Percentiles rank a stretch among this genome's conserved stretches.
Evolutionary conservation across 2,329 filamentous ascomycete species (phyloP).

Genomic region (Apiospora malaysiana): DNA sequence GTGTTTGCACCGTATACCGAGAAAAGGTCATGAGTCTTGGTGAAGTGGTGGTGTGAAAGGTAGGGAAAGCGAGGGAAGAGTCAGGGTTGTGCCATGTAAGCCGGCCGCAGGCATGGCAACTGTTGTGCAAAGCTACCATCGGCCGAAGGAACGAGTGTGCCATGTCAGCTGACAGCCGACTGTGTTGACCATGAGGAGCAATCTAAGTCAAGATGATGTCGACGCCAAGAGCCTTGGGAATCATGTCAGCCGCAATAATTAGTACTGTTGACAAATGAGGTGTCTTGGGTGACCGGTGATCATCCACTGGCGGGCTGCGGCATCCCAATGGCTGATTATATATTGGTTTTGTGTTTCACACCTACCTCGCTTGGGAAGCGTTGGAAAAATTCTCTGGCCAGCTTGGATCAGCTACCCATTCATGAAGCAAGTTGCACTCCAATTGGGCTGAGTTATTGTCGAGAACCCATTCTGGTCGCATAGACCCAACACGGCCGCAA

Average conservation of each 20-base stretch:
- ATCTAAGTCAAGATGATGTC: conserved; percentile 7
- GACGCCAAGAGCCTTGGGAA: background rate
- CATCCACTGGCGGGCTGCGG: background rate
- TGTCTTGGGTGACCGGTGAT: background rate
- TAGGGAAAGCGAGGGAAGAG: no score
- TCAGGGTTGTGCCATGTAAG: background rate
- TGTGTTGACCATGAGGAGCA: background rate
- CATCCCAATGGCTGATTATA: background rate
- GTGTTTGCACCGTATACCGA: background rate
- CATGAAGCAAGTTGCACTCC: background rate
- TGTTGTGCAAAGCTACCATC: background rate
- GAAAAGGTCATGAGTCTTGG: background rate
- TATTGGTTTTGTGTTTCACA: background rate
- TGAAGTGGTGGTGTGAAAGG: background rate
- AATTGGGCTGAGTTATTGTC: background rate
- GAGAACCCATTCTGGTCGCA: no score
- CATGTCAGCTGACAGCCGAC: background rate
- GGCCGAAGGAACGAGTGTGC: background rate
- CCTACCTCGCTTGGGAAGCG: background rate
- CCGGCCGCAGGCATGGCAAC: background rate
- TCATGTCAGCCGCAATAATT: background rate
- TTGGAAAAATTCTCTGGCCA: background rate
- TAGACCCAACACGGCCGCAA: background rate
- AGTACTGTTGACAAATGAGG: background rate
- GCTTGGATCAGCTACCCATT: background rate